phyloP scores from a whole-genome alignment of 2,329 filamentous ascomycete species.

The Fusarium sp. region DNA sequence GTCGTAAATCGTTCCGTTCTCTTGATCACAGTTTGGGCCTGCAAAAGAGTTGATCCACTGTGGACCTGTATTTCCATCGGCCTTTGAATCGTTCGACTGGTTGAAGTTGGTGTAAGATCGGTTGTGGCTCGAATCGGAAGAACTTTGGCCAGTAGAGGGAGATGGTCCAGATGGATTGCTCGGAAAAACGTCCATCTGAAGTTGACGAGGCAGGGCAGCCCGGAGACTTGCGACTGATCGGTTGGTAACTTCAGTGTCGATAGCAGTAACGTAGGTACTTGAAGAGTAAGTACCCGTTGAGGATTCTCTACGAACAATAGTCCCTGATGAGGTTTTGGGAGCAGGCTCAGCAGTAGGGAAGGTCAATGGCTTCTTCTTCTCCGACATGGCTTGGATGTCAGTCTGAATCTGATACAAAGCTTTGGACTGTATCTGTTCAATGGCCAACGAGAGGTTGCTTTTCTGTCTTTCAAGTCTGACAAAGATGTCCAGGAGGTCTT shows the following conservation, averaged over 20 bases:
- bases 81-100: accelerated
- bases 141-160: accelerated
- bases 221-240: not conserved
- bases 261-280: not conserved
- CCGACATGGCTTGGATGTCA: constrained; percentile 3
- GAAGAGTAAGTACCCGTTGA: not conserved
- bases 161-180: accelerated
- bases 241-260: not conserved
- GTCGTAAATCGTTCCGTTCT: not conserved
- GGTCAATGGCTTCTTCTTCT: not conserved
- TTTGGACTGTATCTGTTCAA: constrained; percentile 52
- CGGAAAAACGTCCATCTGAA: too few species aligned
- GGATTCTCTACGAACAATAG: not conserved
- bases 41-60: not conserved
- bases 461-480: constrained; percentile 31
- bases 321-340: not conserved
- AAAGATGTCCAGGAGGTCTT: constrained; percentile 34
- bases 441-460: constrained; percentile 13
- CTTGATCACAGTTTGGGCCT: not conserved
- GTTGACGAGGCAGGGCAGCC: not conserved
- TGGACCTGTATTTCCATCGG: not conserved
- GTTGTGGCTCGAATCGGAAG: not conserved
- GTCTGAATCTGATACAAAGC: constrained; percentile 45
- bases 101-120: too few species aligned
- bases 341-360: too few species aligned